A percentile compares a stretch with the other conserved stretches of the same genome.
Conservation (phyloP, 208 protist species). For the Leishmania braziliensis region DNA sequence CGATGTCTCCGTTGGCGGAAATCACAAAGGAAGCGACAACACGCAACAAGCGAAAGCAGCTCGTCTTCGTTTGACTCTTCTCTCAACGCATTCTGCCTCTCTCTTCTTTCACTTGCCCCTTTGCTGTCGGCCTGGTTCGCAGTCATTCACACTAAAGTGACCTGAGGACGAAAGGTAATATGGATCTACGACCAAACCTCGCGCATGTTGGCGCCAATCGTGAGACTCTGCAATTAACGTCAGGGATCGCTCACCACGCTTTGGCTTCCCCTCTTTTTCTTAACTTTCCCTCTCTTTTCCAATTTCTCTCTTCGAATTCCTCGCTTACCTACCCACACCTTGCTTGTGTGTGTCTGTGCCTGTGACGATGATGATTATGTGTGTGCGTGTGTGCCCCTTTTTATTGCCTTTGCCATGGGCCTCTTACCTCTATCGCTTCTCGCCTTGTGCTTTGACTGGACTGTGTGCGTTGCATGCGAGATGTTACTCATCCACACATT, state of each 20-base stretch:
- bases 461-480: background rate
- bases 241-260: background rate
- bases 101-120: background rate
- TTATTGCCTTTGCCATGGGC: background rate
- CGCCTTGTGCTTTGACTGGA: slow-evolving; percentile 2
- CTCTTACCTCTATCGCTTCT: background rate
- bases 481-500: background rate
- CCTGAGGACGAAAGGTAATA: background rate
- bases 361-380: background rate
- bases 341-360: background rate
- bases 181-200: background rate
- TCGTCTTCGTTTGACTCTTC: background rate
- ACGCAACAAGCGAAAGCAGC: background rate
- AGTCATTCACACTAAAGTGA: background rate
- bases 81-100: background rate
- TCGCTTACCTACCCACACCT: background rate
- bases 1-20: background rate
- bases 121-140: background rate
- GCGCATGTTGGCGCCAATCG: background rate
- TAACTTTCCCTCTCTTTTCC: background rate
- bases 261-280: background rate
- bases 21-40: background rate
- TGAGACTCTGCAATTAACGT: background rate
- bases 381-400: background rate
- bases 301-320: background rate